These are phyloP conservation scores for Lathyrus aphaca DNA, from an alignment of 306 rosid genomes.

Conservation along the genomic window DNA sequence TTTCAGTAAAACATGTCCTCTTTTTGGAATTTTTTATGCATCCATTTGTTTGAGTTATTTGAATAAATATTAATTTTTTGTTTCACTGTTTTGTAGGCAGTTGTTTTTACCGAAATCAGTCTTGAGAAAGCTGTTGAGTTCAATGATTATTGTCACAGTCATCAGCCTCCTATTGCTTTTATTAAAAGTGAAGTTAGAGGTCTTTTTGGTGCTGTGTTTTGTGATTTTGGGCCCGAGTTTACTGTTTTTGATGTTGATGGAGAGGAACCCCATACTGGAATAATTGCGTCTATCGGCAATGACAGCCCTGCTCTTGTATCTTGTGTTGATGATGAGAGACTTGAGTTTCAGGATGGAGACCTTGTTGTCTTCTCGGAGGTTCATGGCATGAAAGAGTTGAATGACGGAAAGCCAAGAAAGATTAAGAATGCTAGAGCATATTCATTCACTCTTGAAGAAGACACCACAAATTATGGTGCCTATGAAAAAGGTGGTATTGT, in stretches of 20 bases:
- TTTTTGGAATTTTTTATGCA: neutral
- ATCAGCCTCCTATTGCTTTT: slow-evolving; percentile 87
- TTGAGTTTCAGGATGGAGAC: slow-evolving; percentile 95
- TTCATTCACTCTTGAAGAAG: slow-evolving; percentile 88
- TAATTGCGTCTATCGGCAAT: slow-evolving; percentile 88
- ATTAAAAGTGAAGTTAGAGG: slow-evolving; percentile 88
- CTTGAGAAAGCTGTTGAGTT: slow-evolving; percentile 78
- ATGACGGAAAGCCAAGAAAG: slow-evolving; percentile 92
- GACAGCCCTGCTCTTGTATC: slow-evolving; percentile 88
- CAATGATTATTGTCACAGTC: slow-evolving; percentile 79
- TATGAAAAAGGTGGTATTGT: slow-evolving; percentile 92
- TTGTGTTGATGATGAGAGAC: slow-evolving; percentile 95
- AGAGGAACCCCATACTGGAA: slow-evolving; percentile 88
- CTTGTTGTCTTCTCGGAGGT: slow-evolving; percentile 91
- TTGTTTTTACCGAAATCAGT: slow-evolving; percentile 76
- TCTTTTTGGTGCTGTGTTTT: slow-evolving; percentile 87
- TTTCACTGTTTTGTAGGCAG: slow-evolving; percentile 65
- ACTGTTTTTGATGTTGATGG: slow-evolving; percentile 90
- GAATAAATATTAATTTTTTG: slow-evolving; percentile 1
- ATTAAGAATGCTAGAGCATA: slow-evolving; percentile 78
- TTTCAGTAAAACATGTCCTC: neutral
- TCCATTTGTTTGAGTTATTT: slow-evolving; percentile 31
- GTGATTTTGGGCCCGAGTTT: slow-evolving; percentile 94
- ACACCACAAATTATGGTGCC: slow-evolving; percentile 74
- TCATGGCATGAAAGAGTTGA: slow-evolving; percentile 89